Conservation (phyloP, 305 asterid species). For the Withania somnifera region DNA sequence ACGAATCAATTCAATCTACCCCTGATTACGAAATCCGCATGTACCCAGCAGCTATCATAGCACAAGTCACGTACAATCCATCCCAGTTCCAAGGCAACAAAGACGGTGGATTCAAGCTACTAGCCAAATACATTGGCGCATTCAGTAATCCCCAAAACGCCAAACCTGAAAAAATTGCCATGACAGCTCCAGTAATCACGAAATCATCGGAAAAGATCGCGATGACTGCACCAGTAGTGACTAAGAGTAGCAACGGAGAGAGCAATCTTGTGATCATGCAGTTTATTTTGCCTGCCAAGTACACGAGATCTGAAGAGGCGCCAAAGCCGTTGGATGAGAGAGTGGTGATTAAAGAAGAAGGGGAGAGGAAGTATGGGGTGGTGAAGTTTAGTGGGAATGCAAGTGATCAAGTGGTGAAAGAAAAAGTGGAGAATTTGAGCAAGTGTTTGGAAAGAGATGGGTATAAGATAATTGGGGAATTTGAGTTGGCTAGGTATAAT, state of each 20-base stretch:
- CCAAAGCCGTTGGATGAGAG: conserved; percentile 79
- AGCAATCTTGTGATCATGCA: conserved; percentile 47
- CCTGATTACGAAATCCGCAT: conserved; percentile 61
- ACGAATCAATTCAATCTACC: conserved; percentile 33
- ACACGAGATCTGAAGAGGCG: conserved; percentile 46
- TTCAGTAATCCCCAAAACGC: conserved; percentile 61
- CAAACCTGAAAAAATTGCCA: conserved; percentile 55
- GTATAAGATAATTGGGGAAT: conserved; percentile 46
- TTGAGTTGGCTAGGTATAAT: conserved; percentile 73
- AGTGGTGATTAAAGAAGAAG: conserved; percentile 64
- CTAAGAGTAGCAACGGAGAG: conserved; percentile 25
- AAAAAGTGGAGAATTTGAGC: conserved; percentile 47
- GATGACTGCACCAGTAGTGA: conserved; percentile 76
- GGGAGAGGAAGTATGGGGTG: conserved; percentile 71
- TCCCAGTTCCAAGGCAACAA: conserved; percentile 43
- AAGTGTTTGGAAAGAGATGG: conserved; percentile 68
- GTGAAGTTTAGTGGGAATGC: conserved; percentile 68
- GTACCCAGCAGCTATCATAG: conserved; percentile 54
- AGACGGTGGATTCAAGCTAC: conserved; percentile 61
- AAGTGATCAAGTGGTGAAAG: conserved; percentile 49
- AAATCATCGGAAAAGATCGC: conserved; percentile 44
- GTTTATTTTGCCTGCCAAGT: conserved; percentile 67
- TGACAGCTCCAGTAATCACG: conserved; percentile 76
- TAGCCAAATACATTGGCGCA: conserved; percentile 73
- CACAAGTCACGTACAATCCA: conserved; percentile 68